phyloP scores from a whole-genome alignment of 106 monocot species.

The Cymbidium sinense region DNA sequence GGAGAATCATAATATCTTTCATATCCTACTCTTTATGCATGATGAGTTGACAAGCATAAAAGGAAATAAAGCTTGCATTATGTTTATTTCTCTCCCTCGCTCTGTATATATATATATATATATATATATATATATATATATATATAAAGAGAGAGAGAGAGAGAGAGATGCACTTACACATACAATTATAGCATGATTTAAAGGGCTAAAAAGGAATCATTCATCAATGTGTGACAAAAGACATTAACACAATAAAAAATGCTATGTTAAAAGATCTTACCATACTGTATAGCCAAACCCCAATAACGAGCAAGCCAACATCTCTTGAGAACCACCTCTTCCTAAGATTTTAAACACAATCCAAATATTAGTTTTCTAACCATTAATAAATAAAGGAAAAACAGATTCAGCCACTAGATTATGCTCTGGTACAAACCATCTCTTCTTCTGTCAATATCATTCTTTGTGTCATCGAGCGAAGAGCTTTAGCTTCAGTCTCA shows the following conservation, averaged over 20 bases:
- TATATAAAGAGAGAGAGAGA: too few species aligned
- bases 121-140: too few species aligned
- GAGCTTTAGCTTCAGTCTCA: conserved; percentile 54
- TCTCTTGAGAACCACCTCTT: conserved; percentile 82
- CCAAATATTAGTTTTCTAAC: neutral
- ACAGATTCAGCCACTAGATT: neutral
- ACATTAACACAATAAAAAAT: neutral
- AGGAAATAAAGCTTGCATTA: too few species aligned
- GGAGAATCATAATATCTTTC: too few species aligned
- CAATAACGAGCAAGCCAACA: conserved; percentile 90
- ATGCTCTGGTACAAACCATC: conserved; percentile 36
- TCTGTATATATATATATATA: too few species aligned
- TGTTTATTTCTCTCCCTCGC: too few species aligned
- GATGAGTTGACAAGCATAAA: too few species aligned
- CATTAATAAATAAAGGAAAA: neutral
- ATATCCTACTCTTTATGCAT: too few species aligned
- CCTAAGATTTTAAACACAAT: conserved; percentile 29
- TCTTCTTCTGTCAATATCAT: conserved; percentile 80
- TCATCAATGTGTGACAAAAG: neutral
- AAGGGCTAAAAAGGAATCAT: neutral
- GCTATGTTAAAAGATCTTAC: conserved; percentile 27
- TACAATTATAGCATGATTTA: neutral
- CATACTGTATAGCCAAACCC: conserved; percentile 66
- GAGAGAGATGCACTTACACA: neutral
- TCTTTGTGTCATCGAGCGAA: conserved; percentile 73